Evolutionary conservation across 2,329 filamentous ascomycete species (phyloP).

Genomic region (Botryotinia calthae): DNA sequence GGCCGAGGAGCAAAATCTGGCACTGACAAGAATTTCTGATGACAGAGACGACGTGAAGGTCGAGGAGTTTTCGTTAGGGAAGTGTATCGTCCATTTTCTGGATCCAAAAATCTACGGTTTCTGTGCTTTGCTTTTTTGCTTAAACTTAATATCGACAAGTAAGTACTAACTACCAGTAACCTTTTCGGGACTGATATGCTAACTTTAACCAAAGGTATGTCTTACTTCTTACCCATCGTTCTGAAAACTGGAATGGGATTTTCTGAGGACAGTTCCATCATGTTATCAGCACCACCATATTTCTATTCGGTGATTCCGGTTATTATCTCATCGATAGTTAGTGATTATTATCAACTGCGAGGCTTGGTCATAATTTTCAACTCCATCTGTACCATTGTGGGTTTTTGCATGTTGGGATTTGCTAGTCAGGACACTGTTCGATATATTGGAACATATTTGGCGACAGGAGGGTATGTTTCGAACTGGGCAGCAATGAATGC

Average conservation of each 20-base stretch:
- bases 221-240: slow-evolving; percentile 79
- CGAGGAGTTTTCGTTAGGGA: slow-evolving; percentile 58
- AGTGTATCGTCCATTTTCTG: slow-evolving; percentile 47
- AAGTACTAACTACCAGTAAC: neutral
- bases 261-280: slow-evolving; percentile 50
- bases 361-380: slow-evolving; percentile 38
- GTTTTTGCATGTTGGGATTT: slow-evolving; percentile 38
- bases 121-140: slow-evolving; percentile 61
- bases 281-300: slow-evolving; percentile 54
- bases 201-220: slow-evolving; percentile 49
- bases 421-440: slow-evolving; percentile 32
- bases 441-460: slow-evolving; percentile 42
- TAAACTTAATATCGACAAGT: slow-evolving; percentile 67
- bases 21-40: slow-evolving; percentile 50
- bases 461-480: slow-evolving; percentile 70
- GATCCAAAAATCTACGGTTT: slow-evolving; percentile 64
- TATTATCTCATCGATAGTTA: slow-evolving; percentile 50
- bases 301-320: slow-evolving; percentile 49
- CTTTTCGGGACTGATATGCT: neutral
- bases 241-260: slow-evolving; percentile 58
- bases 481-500: slow-evolving; percentile 77
- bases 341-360: slow-evolving; percentile 53
- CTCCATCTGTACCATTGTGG: slow-evolving; percentile 33
- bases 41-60: slow-evolving; percentile 56
- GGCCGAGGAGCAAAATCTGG: slow-evolving; percentile 48